A percentile compares a stretch with the other conserved stretches of the same genome.
Conservation (phyloP, 2,329 filamentous ascomycete species). For the Colletotrichum spaethianum region DNA sequence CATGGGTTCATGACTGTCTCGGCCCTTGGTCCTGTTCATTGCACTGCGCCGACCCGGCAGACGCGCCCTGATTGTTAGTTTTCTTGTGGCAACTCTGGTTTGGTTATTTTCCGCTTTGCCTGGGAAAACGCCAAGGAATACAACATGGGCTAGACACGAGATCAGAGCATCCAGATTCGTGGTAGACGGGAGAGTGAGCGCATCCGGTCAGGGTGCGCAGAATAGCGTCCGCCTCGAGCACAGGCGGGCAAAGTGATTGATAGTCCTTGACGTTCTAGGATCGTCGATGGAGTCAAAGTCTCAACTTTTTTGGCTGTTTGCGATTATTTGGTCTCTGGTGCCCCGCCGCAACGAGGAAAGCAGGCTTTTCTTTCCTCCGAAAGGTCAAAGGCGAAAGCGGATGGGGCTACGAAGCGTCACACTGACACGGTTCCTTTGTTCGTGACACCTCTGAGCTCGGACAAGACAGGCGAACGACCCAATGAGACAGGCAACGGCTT, state of each 20-base stretch:
- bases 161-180: not conserved
- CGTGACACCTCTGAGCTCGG: not conserved
- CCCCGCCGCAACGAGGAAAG: conserved; percentile 14
- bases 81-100: not conserved
- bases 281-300: conserved; percentile 24
- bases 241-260: not conserved
- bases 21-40: conserved; percentile 3
- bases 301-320: conserved; percentile 31
- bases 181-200: conserved; percentile 10
- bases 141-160: conserved; percentile 6
- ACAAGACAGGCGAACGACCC: not conserved
- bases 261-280: not conserved
- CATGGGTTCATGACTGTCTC: conserved; percentile 19
- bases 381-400: conserved; percentile 1
- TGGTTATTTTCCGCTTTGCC: not conserved
- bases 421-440: conserved; percentile 30
- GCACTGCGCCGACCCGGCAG: not conserved
- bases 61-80: conserved; percentile 7
- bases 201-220: conserved; percentile 15
- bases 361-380: not conserved
- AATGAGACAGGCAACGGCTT: conserved; percentile 16
- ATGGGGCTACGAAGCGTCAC: not conserved
- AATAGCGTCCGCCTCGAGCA: conserved; percentile 25
- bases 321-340: conserved; percentile 11
- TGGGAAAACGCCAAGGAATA: conserved; percentile 6